Evolutionary conservation across 495 filamentous ascomycete genomes (phyloP).

Genomic region (Tuber borchii): DNA sequence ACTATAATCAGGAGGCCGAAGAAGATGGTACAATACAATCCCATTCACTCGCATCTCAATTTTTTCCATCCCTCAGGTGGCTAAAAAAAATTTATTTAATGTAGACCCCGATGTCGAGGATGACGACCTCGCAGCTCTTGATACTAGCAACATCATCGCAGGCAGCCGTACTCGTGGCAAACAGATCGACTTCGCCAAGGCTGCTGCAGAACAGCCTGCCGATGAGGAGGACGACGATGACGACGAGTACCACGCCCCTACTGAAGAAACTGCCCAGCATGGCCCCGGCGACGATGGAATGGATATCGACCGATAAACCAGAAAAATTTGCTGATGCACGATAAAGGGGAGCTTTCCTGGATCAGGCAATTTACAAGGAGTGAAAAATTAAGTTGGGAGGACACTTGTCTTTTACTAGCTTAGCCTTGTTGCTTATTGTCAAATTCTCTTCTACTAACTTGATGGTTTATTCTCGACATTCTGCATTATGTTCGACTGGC

Average conservation of each 20-base stretch:
- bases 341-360: background rate
- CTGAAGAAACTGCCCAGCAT: constrained; percentile 9
- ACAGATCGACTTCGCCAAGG: constrained; percentile 73
- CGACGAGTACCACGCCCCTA: constrained; percentile 53
- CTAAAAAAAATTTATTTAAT: constrained; percentile 28
- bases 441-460: background rate
- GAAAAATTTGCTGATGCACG: background rate
- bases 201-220: constrained; percentile 59
- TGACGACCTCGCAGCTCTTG: constrained; percentile 85
- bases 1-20: constrained; percentile 33
- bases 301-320: background rate
- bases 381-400: background rate
- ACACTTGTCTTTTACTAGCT: background rate
- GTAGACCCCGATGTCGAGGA: constrained; percentile 64
- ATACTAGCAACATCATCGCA: constrained; percentile 72
- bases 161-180: constrained; percentile 82
- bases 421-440: background rate
- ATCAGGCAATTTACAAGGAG: background rate
- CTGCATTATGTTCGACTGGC: background rate
- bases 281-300: background rate
- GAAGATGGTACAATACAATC: constrained; percentile 48
- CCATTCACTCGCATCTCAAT: constrained; percentile 3
- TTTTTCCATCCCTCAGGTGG: constrained; percentile 6
- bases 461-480: background rate
- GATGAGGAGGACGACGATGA: constrained; percentile 77